Evolutionary conservation across 495 filamentous ascomycete species (phyloP), one percentile per base, ranked within the genome.

Genomic region (Penicillium canariense): DNA sequence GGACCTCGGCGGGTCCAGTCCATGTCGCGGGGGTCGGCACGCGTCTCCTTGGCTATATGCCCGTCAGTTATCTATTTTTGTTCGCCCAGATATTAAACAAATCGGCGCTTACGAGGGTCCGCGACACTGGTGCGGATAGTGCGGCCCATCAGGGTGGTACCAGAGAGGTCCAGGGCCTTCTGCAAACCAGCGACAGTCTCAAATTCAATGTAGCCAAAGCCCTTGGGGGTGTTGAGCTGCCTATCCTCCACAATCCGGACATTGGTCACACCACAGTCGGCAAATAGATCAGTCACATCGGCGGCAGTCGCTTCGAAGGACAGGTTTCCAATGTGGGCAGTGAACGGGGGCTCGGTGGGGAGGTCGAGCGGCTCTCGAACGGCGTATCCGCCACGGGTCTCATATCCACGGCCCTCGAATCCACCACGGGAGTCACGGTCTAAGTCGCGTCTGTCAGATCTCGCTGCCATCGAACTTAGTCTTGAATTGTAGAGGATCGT

Each of bases 161-260:
- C 88, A 57, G 87, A 89, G 50, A 91, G 80, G 35, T 89, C 88
- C 47, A 98, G 77, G 25, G 95, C 95, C 60, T 89, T 87, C 77
- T 96, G 91, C 62, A 98, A 76, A 38, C 95, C 94, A 49, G 96
- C 91, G 15, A 92, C 78, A 35, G 86, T 87, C 52, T 79, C 85
- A 65, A 97, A 98, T 66, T 97, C 95, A 45, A 95, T 91, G 72
- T 98, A 98, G 38, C 91, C 94, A 65, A 98, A 98, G 35, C 94
- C 94, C 80, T 98, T 98, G 42, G 94, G 94, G 63, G 88, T 88
- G 58, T 85, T 82, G 60, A 91, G 89, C 70, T 95, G 76, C 67
- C 90, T 93, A 72, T 98, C 94, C 73, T 96, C 92, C 55, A 97
- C 94, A 58, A 98, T 90, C 61, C 94, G 88, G 50, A 98, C 90